Percentiles rank a stretch among this genome's conserved stretches.
Conservation (phyloP, 78 protist genomes). For the Dictyostelium citrinum region DNA sequence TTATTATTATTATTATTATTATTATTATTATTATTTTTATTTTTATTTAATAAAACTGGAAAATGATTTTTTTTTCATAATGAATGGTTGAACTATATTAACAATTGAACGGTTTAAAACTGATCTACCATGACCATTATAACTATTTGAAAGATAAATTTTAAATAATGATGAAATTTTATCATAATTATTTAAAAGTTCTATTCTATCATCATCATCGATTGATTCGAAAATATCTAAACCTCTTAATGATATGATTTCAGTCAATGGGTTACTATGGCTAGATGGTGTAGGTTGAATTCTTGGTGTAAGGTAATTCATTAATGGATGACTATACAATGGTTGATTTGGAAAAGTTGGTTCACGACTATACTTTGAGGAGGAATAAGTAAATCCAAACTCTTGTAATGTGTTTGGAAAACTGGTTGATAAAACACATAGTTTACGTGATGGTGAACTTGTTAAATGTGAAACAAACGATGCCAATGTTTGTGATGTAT, state of each 20-base stretch:
- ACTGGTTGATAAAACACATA: not conserved
- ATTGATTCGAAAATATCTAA: not conserved
- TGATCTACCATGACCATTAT: not conserved
- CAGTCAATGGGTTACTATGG: not conserved
- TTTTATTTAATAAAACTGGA: not conserved
- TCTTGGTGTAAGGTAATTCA: constrained; percentile 11
- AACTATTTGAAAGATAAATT: not conserved
- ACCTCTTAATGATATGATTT: constrained; percentile 48
- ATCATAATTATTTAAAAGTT: not conserved
- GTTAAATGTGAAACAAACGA: constrained; percentile 3
- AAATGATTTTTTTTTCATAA: not conserved
- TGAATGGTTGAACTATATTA: constrained; percentile 44
- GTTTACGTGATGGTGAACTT: not conserved
- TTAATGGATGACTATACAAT: not conserved
- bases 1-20: not conserved
- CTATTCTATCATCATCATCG: not conserved
- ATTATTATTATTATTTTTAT: not conserved
- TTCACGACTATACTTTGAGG: not conserved
- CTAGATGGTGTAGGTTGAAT: not conserved
- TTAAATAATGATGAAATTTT: not conserved
- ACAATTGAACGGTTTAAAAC: constrained; percentile 1
- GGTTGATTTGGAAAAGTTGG: not conserved
- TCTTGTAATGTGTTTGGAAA: not conserved
- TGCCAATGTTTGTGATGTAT: not conserved
- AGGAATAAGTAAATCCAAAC: not conserved